A percentile compares a stretch with the other conserved stretches of the same genome.
Conservation (phyloP, 2,329 filamentous ascomycete species). For the Phialemoniopsis sp. region DNA sequence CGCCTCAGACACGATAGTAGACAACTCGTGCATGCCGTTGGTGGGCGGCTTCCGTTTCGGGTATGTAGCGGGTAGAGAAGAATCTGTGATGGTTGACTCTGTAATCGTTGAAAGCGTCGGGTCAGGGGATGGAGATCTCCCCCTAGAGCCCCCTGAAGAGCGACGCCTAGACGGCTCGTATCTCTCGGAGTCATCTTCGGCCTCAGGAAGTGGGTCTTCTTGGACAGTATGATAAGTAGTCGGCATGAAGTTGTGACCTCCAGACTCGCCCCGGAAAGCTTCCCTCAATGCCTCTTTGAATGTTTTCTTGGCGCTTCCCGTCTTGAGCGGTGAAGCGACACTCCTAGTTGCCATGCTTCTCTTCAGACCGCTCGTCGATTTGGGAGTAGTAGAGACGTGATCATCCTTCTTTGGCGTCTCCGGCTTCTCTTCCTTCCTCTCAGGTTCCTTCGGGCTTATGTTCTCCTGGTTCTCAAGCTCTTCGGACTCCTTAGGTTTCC, state of each 20-base stretch:
- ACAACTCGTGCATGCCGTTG: conserved; percentile 49
- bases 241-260: conserved; percentile 36
- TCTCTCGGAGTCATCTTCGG: conserved; percentile 19
- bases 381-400: conserved; percentile 1
- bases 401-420: conserved; percentile 1
- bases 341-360: conserved; percentile 52
- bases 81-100: conserved; percentile 14
- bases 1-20: conserved; percentile 53
- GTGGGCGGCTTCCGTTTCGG: conserved; percentile 38
- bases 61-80: background rate
- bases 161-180: conserved; percentile 16
- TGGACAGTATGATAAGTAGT: conserved; percentile 40
- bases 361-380: conserved; percentile 33
- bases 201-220: conserved; percentile 14
- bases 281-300: conserved; percentile 57
- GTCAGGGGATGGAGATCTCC: conserved; percentile 24
- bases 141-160: conserved; percentile 22
- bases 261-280: conserved; percentile 60
- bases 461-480: conserved; percentile 3
- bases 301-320: conserved; percentile 37
- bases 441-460: background rate
- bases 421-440: background rate
- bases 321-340: conserved; percentile 43
- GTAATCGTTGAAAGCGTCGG: conserved; percentile 21
- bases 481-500: background rate